Percentiles rank a stretch among this genome's conserved stretches.
These are phyloP conservation scores for Solanum chmielewskii DNA, from an alignment of 257 asterid genomes.

Conservation along the genomic window DNA sequence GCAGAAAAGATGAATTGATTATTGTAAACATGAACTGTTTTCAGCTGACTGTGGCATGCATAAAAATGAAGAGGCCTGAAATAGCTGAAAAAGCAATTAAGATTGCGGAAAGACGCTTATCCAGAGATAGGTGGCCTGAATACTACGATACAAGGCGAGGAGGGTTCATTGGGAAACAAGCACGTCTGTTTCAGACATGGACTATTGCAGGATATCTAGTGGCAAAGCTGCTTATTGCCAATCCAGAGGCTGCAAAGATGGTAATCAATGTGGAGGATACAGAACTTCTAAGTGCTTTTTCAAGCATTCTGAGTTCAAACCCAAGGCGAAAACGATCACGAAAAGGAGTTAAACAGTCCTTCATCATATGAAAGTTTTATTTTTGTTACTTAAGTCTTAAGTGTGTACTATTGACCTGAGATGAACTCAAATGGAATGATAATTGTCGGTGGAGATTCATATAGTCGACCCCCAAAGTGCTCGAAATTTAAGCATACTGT, in stretches of 20 bases:
- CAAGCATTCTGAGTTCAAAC: constrained; percentile 32
- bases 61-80: constrained; percentile 66
- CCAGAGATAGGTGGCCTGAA: constrained; percentile 71
- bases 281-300: constrained; percentile 50
- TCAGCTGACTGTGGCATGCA: constrained; percentile 74
- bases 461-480: background rate
- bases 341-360: constrained; percentile 45
- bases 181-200: constrained; percentile 76
- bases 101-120: constrained; percentile 45
- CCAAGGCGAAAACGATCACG: constrained; percentile 61
- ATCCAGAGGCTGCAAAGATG: constrained; percentile 63
- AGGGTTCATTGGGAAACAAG: constrained; percentile 68
- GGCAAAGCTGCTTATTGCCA: constrained; percentile 50
- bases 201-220: constrained; percentile 71
- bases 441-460: background rate
- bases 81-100: constrained; percentile 62
- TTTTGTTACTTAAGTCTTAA: background rate
- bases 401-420: background rate
- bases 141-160: constrained; percentile 73
- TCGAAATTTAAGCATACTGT: background rate
- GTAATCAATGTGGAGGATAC: constrained; percentile 55
- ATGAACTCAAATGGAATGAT: background rate
- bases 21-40: background rate
- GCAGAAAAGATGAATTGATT: background rate
- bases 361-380: constrained; percentile 31